These are phyloP conservation scores for Lichtheimia corymbifera DNA, from an alignment of 371 early-diverging fungal genomes.

Conservation along the genomic window DNA sequence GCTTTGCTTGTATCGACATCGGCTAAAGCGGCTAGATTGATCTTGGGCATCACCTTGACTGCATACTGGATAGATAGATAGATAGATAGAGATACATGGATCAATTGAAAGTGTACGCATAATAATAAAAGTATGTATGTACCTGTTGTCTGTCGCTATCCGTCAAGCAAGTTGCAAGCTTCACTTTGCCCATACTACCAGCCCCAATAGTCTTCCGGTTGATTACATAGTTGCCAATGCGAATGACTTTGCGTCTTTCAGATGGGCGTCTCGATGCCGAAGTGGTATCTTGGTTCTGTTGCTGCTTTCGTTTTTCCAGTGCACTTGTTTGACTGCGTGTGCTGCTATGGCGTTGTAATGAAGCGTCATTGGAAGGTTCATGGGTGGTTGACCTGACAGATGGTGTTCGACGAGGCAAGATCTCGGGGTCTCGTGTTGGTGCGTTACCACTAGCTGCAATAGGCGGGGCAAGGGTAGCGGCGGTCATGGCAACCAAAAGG, in stretches of 20 bases:
- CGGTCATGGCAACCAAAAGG: conserved; percentile 12
- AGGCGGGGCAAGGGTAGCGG: conserved; percentile 21
- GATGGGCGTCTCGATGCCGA: conserved; percentile 21
- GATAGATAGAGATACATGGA: background rate
- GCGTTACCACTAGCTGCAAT: conserved; percentile 4
- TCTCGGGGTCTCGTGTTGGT: conserved; percentile 8
- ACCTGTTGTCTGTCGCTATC: conserved; percentile 39
- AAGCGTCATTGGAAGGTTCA: conserved; percentile 3
- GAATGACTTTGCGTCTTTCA: conserved; percentile 36
- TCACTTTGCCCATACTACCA: conserved; percentile 98
- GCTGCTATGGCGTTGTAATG: conserved; percentile 11
- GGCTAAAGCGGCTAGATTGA: conserved; percentile 24
- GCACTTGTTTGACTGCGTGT: conserved; percentile 13
- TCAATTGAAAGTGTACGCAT: background rate
- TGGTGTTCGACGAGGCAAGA: conserved; percentile 10
- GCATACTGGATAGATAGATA: conserved; percentile 28
- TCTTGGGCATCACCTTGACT: conserved; percentile 50
- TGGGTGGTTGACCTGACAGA: conserved; percentile 7
- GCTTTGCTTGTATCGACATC: conserved; percentile 6
- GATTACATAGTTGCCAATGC: conserved; percentile 47
- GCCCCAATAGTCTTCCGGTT: conserved; percentile 88
- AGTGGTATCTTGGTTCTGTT: conserved; percentile 18
- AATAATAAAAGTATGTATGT: background rate
- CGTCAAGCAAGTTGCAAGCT: conserved; percentile 71
- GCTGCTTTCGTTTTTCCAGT: conserved; percentile 6